Conservation (phyloP, 495 filamentous ascomycete genomes). For the Clavariopsis aquatica region DNA sequence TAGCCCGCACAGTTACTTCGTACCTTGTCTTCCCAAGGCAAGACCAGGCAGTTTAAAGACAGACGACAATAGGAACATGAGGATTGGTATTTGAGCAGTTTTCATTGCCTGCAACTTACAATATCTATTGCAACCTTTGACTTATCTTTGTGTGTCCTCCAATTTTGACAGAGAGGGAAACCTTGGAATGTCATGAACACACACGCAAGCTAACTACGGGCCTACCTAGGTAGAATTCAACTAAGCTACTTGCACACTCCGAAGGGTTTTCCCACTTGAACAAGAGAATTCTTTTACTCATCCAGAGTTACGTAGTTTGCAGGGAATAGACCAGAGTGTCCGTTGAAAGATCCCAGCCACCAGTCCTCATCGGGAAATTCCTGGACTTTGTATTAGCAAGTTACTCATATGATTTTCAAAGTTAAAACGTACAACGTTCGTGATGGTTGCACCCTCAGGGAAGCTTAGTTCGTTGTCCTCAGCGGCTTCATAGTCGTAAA, state of each 20-base stretch:
- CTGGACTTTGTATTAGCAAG: conserved; percentile 46
- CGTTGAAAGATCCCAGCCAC: conserved; percentile 88
- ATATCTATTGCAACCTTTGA: not conserved
- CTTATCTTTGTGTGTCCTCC: not conserved
- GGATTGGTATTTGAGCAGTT: not conserved
- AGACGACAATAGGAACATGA: too few species aligned
- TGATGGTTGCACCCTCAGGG: conserved; percentile 80
- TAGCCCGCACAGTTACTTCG: too few species aligned
- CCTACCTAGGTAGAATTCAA: not conserved
- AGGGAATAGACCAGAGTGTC: conserved; percentile 78
- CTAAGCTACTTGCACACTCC: not conserved
- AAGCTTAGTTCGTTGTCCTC: conserved; percentile 98
- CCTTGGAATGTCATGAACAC: not conserved
- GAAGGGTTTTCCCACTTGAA: too few species aligned
- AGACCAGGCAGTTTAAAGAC: too few species aligned
- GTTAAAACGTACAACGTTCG: conserved; percentile 56
- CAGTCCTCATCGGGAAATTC: conserved; percentile 99
- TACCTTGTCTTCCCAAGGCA: too few species aligned
- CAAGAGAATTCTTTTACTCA: too few species aligned
- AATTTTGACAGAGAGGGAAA: not conserved
- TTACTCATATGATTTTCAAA: not conserved
- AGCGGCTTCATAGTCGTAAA: conserved; percentile 96
- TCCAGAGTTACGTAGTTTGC: conserved; percentile 54
- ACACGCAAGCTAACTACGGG: not conserved
- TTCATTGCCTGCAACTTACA: not conserved